A percentile compares a stretch with the other conserved stretches of the same genome.
phyloP scores from a whole-genome alignment of 78 protist genomes.

The Bigelowiella natans region DNA sequence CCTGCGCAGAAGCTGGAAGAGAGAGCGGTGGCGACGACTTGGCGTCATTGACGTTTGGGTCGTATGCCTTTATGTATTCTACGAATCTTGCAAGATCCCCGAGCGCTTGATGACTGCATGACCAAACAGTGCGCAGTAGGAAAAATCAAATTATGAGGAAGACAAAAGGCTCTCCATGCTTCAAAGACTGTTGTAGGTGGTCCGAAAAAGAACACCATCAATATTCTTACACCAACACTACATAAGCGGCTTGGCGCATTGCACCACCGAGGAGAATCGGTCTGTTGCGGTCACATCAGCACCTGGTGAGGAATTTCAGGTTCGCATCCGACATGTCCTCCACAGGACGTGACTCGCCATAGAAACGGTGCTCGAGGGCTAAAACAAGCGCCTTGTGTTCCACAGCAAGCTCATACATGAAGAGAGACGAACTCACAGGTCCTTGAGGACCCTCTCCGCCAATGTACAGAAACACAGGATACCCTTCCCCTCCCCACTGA shows the following conservation, averaged over 20 bases:
- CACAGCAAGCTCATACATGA: slow-evolving; percentile 4
- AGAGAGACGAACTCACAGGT: background rate
- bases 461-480: slow-evolving; percentile 19
- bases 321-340: background rate
- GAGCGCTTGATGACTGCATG: slow-evolving; percentile 30
- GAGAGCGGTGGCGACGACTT: background rate
- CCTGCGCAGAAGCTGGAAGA: background rate
- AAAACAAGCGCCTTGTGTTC: slow-evolving; percentile 21
- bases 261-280: too few relatives aligned
- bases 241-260: too few relatives aligned
- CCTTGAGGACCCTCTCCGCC: slow-evolving; percentile 35
- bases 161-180: too few relatives aligned
- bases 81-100: slow-evolving; percentile 33
- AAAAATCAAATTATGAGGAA: too few relatives aligned
- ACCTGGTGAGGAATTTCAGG: slow-evolving; percentile 11
- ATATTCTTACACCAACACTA: too few relatives aligned
- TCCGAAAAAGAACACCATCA: too few relatives aligned
- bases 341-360: slow-evolving; percentile 22
- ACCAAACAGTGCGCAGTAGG: too few relatives aligned
- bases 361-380: slow-evolving; percentile 41
- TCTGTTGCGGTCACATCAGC: too few relatives aligned
- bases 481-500: slow-evolving; percentile 21
- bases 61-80: background rate
- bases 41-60: background rate
- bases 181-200: too few relatives aligned